Evolutionary conservation across 2,329 filamentous ascomycete genomes (phyloP).

Genomic region (Phoma herbarum): DNA sequence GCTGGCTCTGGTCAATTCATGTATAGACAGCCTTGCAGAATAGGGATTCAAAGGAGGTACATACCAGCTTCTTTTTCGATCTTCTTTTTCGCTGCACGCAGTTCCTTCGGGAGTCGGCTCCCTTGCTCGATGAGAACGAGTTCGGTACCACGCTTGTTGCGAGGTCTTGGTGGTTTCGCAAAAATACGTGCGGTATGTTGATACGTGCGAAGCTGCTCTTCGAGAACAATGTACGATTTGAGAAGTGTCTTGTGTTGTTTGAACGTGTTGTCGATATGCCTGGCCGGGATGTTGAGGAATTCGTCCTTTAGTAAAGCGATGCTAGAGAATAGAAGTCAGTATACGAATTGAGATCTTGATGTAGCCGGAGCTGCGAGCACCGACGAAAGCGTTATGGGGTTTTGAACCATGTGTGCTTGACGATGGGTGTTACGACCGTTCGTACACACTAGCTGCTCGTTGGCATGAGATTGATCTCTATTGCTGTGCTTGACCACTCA

Average conservation of each 20-base stretch:
- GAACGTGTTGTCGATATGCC: constrained; percentile 47
- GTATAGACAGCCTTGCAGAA: not conserved
- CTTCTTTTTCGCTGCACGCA: constrained; percentile 43
- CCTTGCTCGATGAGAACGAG: constrained; percentile 31
- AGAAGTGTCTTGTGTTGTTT: constrained; percentile 48
- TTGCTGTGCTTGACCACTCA: not conserved
- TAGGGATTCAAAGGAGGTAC: not conserved
- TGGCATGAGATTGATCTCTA: not conserved
- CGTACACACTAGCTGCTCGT: constrained; percentile 3
- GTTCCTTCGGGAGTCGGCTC: constrained; percentile 43
- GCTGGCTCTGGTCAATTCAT: constrained; percentile 24
- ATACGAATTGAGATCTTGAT: not conserved
- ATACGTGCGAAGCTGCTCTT: constrained; percentile 39
- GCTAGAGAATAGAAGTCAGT: constrained; percentile 32
- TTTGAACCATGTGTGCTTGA: not conserved
- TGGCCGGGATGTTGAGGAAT: constrained; percentile 50
- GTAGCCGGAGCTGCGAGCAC: not conserved
- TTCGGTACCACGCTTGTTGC: constrained; percentile 32
- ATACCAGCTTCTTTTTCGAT: constrained; percentile 31
- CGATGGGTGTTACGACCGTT: not conserved
- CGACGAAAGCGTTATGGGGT: not conserved
- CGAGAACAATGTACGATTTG: constrained; percentile 50
- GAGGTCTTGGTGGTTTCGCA: constrained; percentile 32
- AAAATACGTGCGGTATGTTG: constrained; percentile 25
- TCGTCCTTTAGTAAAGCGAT: constrained; percentile 53